Evolutionary conservation across 345 rosid genomes (phyloP), one percentile per base, ranked within the genome.

Genomic region (Eucalyptus marginata): DNA sequence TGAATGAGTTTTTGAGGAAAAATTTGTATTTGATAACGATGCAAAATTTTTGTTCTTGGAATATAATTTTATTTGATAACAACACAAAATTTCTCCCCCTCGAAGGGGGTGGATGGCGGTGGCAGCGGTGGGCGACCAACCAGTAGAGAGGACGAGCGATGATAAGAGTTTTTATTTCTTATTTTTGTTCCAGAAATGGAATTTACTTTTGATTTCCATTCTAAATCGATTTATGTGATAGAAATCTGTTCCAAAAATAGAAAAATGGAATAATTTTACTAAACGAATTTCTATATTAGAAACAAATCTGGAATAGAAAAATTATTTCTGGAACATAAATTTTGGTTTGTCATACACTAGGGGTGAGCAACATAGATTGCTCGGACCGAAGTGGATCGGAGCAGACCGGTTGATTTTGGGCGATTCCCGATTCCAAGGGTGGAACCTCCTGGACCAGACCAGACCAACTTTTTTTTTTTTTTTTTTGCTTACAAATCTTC

Each of bases 331-430:
- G 8, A 3, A 0, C 25, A 52, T 52, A 18, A 52, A 52, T 20
- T 52, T 52, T 52, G 10, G 0, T 20, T 52, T 52, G 25, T 18
- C 10, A 20, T 52, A 0, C 58, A 52, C 5, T 8, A 52, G 25
- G 5, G 2, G 10, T 7, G 58, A 7, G 58, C 0, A 18, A 52
- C 4, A 52, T 52, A 52, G 52, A 52, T 0, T 0, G 4, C 56
- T 7, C 1, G 56, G 56, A 17, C 49, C 4, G 13, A 13, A 47
- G 9, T 0, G 56, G 56, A 17, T 13, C 4, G 13, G 49, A 47
- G 9, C 9, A 3, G 8, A 51, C 18, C 0, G 1, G 1, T 1
- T 8, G 2, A 2, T 51, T 3, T 1, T 3, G 0, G 20, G 54
- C 3, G 0, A 2, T 16, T 51, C 54, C 20, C 2, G 0, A 4